Conservation (phyloP, 208 protist species). For the Trypanosoma avium region DNA sequence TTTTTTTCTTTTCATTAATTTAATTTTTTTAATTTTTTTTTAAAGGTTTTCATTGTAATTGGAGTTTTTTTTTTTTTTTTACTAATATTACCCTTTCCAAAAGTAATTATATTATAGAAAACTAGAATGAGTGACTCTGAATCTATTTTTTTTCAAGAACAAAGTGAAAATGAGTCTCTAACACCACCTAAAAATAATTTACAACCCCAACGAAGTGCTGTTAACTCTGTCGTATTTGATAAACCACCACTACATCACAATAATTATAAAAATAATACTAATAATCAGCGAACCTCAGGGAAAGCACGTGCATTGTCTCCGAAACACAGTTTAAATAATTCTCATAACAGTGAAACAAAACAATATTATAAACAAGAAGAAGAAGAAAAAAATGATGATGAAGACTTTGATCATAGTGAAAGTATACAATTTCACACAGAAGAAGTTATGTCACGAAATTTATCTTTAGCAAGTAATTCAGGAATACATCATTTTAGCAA, state of each 20-base stretch:
- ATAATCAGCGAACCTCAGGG: too few relatives aligned
- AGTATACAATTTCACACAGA: slow-evolving; percentile 24
- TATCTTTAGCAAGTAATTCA: neutral
- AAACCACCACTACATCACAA: slow-evolving; percentile 3
- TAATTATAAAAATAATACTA: too few relatives aligned
- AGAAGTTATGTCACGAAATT: neutral
- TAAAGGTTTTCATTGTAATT: slow-evolving; percentile 4
- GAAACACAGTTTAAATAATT: too few relatives aligned
- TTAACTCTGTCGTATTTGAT: neutral
- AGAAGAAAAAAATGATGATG: neutral
- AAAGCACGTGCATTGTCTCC: too few relatives aligned
- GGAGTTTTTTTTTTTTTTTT: slow-evolving; percentile 14
- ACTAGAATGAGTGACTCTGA: slow-evolving; percentile 42
- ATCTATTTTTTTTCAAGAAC: slow-evolving; percentile 52
- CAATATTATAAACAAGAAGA: neutral
- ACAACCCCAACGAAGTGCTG: neutral
- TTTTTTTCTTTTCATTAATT: slow-evolving; percentile 7
- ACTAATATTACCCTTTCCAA: too few relatives aligned
- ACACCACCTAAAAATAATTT: too few relatives aligned
- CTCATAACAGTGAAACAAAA: neutral
- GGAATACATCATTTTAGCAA: neutral
- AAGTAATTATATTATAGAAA: too few relatives aligned
- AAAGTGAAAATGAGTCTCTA: slow-evolving; percentile 9
- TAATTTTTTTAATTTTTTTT: slow-evolving; percentile 12
- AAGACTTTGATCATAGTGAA: slow-evolving; percentile 11